Conservation (phyloP, 2,329 filamentous ascomycete species). For the Elsinoe ampelina region DNA sequence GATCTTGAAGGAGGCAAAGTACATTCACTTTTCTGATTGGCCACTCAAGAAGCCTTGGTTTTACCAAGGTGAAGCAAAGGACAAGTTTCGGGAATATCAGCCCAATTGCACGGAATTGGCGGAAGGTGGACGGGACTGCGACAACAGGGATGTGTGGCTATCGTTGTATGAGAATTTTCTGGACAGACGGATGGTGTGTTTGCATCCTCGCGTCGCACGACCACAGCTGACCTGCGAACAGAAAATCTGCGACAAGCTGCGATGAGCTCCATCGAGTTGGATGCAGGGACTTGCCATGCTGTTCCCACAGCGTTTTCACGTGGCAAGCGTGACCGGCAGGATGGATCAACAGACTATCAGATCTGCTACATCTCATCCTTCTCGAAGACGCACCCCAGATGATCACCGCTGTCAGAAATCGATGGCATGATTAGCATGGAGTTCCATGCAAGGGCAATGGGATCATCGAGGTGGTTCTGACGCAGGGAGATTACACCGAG, state of each 20-base stretch:
- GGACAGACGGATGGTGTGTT: conserved; percentile 32
- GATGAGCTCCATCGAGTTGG: too few relatives aligned
- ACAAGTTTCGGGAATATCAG: conserved; percentile 35
- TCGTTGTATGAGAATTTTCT: conserved; percentile 38
- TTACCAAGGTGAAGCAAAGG: conserved; percentile 31
- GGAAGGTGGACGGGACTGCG: conserved; percentile 19
- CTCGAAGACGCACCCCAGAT: background rate
- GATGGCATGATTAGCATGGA: background rate
- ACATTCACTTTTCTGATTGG: conserved; percentile 62
- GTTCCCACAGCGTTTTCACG: background rate
- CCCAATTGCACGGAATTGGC: conserved; percentile 31
- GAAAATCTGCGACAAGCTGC: background rate
- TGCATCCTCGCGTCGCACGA: conserved; percentile 18
- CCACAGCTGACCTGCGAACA: background rate
- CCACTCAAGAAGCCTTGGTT: conserved; percentile 57
- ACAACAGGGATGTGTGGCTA: conserved; percentile 37
- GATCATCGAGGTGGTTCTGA: background rate
- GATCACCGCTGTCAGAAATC: background rate
- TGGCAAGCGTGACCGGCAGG: background rate
- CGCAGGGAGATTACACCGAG: background rate
- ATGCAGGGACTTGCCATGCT: background rate
- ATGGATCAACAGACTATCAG: background rate
- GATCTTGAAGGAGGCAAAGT: conserved; percentile 49
- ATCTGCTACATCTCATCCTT: background rate
- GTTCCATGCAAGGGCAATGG: background rate